Percentiles rank a stretch among this genome's conserved stretches.
These are phyloP conservation scores for Penicillium parvum DNA, from an alignment of 495 filamentous ascomycete genomes.

Conservation along the genomic window DNA sequence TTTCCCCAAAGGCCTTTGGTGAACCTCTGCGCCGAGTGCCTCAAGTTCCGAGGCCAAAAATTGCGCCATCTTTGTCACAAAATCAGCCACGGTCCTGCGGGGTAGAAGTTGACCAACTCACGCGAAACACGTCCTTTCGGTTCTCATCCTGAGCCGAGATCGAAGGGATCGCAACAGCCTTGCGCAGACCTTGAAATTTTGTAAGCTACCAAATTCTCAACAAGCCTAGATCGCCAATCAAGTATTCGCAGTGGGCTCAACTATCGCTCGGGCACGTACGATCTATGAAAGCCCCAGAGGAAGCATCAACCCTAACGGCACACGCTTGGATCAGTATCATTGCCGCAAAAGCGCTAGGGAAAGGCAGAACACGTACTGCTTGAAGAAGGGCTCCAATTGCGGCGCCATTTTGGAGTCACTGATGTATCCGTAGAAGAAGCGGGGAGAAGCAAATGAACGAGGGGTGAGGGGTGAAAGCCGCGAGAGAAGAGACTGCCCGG, in stretches of 20 bases:
- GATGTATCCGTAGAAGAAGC: slow-evolving; percentile 43
- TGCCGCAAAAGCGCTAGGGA: neutral
- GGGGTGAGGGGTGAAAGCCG: slow-evolving; percentile 13
- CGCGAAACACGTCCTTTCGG: slow-evolving; percentile 79
- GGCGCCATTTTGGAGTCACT: slow-evolving; percentile 70
- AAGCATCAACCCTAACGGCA: slow-evolving; percentile 62
- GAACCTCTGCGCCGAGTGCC: slow-evolving; percentile 77
- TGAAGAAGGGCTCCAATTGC: slow-evolving; percentile 76
- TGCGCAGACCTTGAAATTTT: slow-evolving; percentile 55
- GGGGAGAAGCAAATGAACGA: slow-evolving; percentile 20
- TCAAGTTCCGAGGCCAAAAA: slow-evolving; percentile 81
- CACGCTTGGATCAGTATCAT: slow-evolving; percentile 4
- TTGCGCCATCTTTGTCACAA: slow-evolving; percentile 70
- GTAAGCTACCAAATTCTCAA: no score
- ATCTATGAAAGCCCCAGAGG: slow-evolving; percentile 82
- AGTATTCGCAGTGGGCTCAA: no score
- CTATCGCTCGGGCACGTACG: no score
- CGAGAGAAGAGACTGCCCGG: slow-evolving; percentile 16
- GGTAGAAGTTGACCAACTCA: slow-evolving; percentile 22
- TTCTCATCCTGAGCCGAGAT: slow-evolving; percentile 86
- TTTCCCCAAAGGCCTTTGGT: slow-evolving; percentile 78
- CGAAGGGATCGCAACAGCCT: slow-evolving; percentile 94
- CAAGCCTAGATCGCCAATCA: no score
- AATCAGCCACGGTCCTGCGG: slow-evolving; percentile 3
- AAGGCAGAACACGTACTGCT: slow-evolving; percentile 51